phyloP scores from a whole-genome alignment of 2,329 filamentous ascomycete genomes.

The Colletotrichum lini region DNA sequence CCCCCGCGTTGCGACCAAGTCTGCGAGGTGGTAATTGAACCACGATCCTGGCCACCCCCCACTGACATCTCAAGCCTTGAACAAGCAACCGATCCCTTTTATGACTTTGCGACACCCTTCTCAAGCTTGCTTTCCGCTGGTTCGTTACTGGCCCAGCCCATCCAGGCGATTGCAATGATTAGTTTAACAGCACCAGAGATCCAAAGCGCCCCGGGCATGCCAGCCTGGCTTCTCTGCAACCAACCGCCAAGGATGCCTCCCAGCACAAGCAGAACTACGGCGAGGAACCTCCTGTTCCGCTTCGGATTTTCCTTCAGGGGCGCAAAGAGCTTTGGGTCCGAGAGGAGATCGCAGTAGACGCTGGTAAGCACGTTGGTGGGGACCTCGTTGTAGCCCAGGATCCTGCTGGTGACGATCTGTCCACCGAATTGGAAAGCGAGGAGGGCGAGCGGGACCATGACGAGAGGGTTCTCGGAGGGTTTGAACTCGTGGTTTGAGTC shows the following conservation, averaged over 20 bases:
- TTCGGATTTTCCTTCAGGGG: constrained; percentile 59
- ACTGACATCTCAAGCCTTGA: not conserved
- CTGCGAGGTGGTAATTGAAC: not conserved
- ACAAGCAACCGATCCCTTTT: not conserved
- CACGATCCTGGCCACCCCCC: not conserved
- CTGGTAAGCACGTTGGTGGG: constrained; percentile 70
- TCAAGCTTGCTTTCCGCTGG: constrained; percentile 36
- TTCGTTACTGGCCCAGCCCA: constrained; percentile 50
- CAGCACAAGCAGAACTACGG: constrained; percentile 61
- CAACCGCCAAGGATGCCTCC: constrained; percentile 65
- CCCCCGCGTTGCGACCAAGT: not conserved
- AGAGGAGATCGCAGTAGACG: constrained; percentile 67
- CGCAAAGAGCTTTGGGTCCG: constrained; percentile 63
- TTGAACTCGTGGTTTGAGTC: constrained; percentile 37
- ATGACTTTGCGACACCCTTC: constrained; percentile 25
- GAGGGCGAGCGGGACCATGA: constrained; percentile 61
- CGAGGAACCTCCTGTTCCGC: constrained; percentile 62
- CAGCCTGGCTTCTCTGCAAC: constrained; percentile 59
- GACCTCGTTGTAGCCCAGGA: constrained; percentile 67
- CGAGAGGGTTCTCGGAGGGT: constrained; percentile 54
- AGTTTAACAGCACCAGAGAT: constrained; percentile 61
- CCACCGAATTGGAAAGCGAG: constrained; percentile 69
- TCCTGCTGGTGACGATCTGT: constrained; percentile 65
- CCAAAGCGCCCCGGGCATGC: constrained; percentile 61
- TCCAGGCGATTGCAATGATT: constrained; percentile 54